These are phyloP conservation scores for Fusarium sororula DNA, from an alignment of 2,329 filamentous ascomycete genomes.

Conservation along the genomic window DNA sequence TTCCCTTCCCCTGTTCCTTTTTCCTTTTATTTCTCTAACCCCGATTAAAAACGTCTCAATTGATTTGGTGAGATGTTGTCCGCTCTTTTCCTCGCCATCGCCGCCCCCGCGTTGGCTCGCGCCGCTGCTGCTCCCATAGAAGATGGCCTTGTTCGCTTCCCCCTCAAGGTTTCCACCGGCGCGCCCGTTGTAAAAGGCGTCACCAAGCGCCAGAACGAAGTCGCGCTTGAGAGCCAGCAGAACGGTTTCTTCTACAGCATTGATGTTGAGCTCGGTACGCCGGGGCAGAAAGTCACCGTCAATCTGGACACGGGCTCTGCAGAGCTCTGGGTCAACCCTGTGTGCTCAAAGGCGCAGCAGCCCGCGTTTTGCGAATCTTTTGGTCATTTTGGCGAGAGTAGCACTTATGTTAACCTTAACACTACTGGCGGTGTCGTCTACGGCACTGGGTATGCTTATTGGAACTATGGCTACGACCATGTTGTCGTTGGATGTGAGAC, in stretches of 20 bases:
- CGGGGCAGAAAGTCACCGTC: conserved; percentile 50
- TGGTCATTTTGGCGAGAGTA: conserved; percentile 45
- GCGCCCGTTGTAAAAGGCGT: conserved; percentile 42
- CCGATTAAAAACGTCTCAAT: not conserved
- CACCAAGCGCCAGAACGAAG: conserved; percentile 44
- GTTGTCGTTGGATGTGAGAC: conserved; percentile 47
- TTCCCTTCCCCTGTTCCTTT: not conserved
- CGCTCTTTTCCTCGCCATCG: conserved; percentile 43
- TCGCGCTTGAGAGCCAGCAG: conserved; percentile 38
- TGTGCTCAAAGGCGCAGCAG: conserved; percentile 47
- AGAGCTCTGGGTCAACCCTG: conserved; percentile 55
- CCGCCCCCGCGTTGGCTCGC: conserved; percentile 42
- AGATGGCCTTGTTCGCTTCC: conserved; percentile 44
- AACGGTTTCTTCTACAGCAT: conserved; percentile 52
- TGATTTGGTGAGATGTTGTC: conserved; percentile 40
- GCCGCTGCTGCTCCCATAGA: conserved; percentile 24
- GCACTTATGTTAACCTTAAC: conserved; percentile 43
- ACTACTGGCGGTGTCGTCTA: conserved; percentile 43
- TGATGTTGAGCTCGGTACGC: conserved; percentile 50
- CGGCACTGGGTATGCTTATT: conserved; percentile 45
- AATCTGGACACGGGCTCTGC: conserved; percentile 54
- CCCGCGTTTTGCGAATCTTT: conserved; percentile 41
- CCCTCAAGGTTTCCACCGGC: conserved; percentile 42
- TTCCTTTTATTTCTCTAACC: not conserved
- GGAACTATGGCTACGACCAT: conserved; percentile 48